Percentiles rank a stretch among this genome's conserved stretches.
These are phyloP conservation scores for Trichoderma sp. DNA, from an alignment of 2,329 filamentous ascomycete genomes.

Conservation along the genomic window DNA sequence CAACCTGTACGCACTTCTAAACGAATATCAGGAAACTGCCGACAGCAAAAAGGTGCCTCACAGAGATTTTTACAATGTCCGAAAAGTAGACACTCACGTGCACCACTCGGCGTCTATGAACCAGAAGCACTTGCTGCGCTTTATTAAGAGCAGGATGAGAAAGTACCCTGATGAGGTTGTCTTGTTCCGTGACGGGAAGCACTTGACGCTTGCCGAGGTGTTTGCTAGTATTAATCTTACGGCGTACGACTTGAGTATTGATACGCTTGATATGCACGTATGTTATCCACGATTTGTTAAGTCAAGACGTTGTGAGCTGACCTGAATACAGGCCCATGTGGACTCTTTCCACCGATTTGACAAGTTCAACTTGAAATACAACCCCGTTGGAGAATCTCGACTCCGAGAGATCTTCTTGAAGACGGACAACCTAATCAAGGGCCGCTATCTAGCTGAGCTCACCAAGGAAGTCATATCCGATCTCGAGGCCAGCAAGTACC, in stretches of 20 bases:
- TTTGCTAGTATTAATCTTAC: constrained; percentile 97
- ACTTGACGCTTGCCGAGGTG: constrained; percentile 86
- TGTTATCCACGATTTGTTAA: constrained; percentile 34
- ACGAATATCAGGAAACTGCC: constrained; percentile 96
- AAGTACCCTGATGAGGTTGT: constrained; percentile 94
- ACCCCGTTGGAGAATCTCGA: constrained; percentile 92
- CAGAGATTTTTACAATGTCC: constrained; percentile 97
- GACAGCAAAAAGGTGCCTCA: constrained; percentile 98
- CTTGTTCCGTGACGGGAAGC: constrained; percentile 85
- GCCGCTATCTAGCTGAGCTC: constrained; percentile 93
- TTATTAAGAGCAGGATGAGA: constrained; percentile 99
- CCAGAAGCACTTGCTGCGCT: constrained; percentile 94
- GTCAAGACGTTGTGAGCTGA: not conserved
- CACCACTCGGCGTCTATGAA: constrained; percentile 99
- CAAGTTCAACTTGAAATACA: constrained; percentile 99
- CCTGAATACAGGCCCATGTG: constrained; percentile 69
- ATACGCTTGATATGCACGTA: constrained; percentile 98
- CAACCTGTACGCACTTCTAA: constrained; percentile 87
- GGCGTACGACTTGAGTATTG: constrained; percentile 95
- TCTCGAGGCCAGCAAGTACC: constrained; percentile 97
- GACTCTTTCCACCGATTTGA: constrained; percentile 99
- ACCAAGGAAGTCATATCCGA: constrained; percentile 97
- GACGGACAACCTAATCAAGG: constrained; percentile 96
- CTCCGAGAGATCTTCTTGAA: constrained; percentile 98
- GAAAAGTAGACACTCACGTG: constrained; percentile 98